Percentiles rank a stretch among this genome's conserved stretches.
Evolutionary conservation across 306 rosid species (phyloP).

Genomic region (Fragaria nilgerrensis): DNA sequence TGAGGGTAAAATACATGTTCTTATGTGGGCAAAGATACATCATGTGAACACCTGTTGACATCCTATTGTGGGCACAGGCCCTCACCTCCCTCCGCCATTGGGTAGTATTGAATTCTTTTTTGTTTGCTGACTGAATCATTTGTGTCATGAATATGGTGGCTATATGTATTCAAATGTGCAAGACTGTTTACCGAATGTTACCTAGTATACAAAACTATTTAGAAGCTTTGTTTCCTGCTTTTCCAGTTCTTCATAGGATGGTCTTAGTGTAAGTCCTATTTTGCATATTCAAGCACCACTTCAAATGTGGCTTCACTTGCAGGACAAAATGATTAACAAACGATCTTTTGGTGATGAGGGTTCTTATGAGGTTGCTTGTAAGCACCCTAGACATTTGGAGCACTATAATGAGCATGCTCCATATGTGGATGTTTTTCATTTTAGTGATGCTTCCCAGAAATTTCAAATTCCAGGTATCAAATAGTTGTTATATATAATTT

Average conservation of each 20-base stretch:
- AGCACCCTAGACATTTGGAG: conserved; percentile 32
- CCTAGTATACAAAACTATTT: background rate
- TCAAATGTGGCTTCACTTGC: conserved; percentile 16
- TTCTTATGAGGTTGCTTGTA: conserved; percentile 34
- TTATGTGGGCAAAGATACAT: no score
- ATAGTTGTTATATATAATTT: background rate
- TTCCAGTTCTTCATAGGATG: background rate
- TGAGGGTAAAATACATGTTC: no score
- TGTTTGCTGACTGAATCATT: background rate
- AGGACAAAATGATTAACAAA: conserved; percentile 34
- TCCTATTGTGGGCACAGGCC: no score
- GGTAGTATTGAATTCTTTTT: background rate
- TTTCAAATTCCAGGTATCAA: conserved; percentile 29
- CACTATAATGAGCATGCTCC: conserved; percentile 18
- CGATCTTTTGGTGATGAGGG: conserved; percentile 27
- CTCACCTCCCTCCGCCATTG: background rate
- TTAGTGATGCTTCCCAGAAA: conserved; percentile 13
- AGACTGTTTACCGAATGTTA: background rate
- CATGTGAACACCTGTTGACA: no score
- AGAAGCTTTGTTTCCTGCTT: background rate
- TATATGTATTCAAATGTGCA: background rate
- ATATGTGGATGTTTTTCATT: conserved; percentile 8
- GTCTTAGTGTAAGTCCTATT: background rate
- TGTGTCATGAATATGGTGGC: background rate
- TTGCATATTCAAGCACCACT: conserved; percentile 3